Evolutionary conservation across 1,284 basidiomycete genomes (phyloP).

Genomic region (Dichomitus squalens): DNA sequence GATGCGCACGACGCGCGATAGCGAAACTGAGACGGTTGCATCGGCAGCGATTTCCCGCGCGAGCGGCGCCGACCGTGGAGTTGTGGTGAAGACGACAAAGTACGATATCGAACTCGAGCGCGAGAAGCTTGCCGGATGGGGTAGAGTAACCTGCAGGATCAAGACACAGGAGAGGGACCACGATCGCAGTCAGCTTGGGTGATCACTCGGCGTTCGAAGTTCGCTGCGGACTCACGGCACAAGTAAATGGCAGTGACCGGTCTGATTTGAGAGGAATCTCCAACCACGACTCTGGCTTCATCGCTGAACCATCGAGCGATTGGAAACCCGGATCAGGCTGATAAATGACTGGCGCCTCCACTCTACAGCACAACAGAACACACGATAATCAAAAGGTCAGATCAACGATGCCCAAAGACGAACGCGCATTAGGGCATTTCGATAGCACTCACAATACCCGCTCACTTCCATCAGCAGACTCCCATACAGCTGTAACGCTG

Average conservation of each 20-base stretch:
- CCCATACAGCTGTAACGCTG: constrained; percentile 59
- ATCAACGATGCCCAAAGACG: not conserved
- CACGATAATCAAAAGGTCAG: not conserved
- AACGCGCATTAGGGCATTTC: not conserved
- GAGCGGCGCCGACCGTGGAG: constrained; percentile 50
- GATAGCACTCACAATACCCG: constrained; percentile 49
- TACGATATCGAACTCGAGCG: constrained; percentile 61
- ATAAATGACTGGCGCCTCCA: constrained; percentile 64
- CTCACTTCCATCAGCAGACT: constrained; percentile 49
- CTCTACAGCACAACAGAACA: constrained; percentile 37
- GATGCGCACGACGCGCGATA: constrained; percentile 58
- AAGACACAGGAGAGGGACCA: not conserved
- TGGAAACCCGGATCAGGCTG: constrained; percentile 62
- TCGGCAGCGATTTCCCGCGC: constrained; percentile 67
- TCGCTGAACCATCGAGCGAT: constrained; percentile 50
- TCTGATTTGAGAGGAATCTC: constrained; percentile 67
- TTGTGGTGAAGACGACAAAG: constrained; percentile 72
- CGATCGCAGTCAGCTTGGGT: constrained; percentile 1
- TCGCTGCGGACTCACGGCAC: constrained; percentile 49
- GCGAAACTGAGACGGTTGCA: constrained; percentile 64
- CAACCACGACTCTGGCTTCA: constrained; percentile 57
- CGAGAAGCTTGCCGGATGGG: constrained; percentile 57
- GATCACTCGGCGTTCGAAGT: not conserved
- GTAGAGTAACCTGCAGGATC: constrained; percentile 56
- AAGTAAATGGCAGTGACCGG: constrained; percentile 61